Evolutionary conservation across 768 basidiomycete species (phyloP), one percentile per base, ranked within the genome.

Genomic region (Coprinopsis marcescibilis): DNA sequence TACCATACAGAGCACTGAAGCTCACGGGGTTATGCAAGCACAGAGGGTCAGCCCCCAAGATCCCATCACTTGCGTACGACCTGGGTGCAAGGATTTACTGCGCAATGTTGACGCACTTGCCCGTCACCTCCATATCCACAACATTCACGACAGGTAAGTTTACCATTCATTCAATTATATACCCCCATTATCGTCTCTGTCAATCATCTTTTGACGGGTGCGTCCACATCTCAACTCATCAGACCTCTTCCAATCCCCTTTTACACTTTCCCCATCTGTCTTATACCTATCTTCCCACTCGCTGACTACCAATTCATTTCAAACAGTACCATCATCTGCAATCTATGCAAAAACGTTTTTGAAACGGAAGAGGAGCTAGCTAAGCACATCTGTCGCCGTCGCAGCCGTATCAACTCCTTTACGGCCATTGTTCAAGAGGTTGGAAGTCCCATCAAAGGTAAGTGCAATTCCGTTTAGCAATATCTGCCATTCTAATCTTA

Each of bases 81-180:
- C 64, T 26, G 74, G 68, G 24, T 80, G 79, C 55, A 55, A 56
- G 12, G 68, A 77, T 59, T 62, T 66, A 6, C 55, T 80, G 17
- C 57, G 60, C 4, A 62, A 65, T 42, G 64, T 69, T 45, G 68
- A 67, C 51, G 70, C 72, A 15, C 65, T 80, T 40, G 70, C 70
- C 53, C 75, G 66, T 54, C 78, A 79, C 54, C 58, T 79, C 17
- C 76, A 80, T 52, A 75, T 80, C 39, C 79, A 80, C 57, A 73
- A 77, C 52, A 70, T 80, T 25, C 64, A 68, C 25, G 72, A 76
- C 44, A 53, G 60, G 70, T 71, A 47, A 33, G 64, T 59, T n/a
- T 47, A 21, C 6, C 33, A 47, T 21, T 43, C 43, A 17, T 29
- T 34, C 42, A 35, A 20, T 46, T 14, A 14, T 8, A 32, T 8